phyloP scores from a whole-genome alignment of 2,329 filamentous ascomycete genomes.

The Aspergillus sojae region DNA sequence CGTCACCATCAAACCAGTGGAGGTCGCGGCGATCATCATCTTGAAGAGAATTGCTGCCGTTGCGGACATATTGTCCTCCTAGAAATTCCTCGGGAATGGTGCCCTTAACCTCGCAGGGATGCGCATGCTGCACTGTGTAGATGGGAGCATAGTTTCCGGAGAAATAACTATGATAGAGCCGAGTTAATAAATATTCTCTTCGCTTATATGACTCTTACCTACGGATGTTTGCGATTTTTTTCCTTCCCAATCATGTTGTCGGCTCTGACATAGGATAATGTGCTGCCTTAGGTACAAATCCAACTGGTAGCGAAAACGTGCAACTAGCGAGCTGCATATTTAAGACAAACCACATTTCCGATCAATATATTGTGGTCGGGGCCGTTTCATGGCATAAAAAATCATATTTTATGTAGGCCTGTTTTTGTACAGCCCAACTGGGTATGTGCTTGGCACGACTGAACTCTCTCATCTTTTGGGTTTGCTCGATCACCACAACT shows the following conservation, averaged over 20 bases:
- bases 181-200: neutral
- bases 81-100: conserved; percentile 65
- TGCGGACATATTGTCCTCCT: conserved; percentile 72
- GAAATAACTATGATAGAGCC: conserved; percentile 54
- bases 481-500: neutral
- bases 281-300: neutral
- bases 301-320: neutral
- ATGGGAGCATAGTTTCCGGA: conserved; percentile 72
- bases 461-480: neutral
- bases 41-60: conserved; percentile 68
- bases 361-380: neutral
- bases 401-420: neutral
- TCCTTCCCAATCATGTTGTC: neutral
- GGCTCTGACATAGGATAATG: neutral
- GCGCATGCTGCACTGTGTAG: conserved; percentile 54
- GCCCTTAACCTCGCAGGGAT: conserved; percentile 59
- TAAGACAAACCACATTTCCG: neutral
- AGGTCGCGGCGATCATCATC: conserved; percentile 66
- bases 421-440: neutral
- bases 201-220: neutral
- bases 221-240: neutral
- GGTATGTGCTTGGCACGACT: neutral
- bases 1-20: conserved; percentile 77
- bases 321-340: neutral
- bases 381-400: neutral